A percentile compares a stretch with the other conserved stretches of the same genome.
Evolutionary conservation across 1,139 yeast species (phyloP).

Genomic region (Yamadazyma blattariae): DNA sequence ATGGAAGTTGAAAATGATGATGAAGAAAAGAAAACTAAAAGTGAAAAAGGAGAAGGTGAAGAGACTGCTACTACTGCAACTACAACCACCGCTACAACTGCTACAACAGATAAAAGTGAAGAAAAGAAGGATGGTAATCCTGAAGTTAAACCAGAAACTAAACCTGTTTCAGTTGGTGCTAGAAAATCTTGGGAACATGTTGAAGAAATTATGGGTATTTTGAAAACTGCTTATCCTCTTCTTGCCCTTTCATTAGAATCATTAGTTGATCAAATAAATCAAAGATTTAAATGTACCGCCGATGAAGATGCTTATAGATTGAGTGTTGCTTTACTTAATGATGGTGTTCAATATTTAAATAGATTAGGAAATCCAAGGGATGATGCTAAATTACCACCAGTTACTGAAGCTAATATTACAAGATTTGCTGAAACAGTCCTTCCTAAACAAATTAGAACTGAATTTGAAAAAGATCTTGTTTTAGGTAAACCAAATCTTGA

Average conservation of each 20-base stretch:
- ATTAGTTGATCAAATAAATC: slow-evolving; percentile 90
- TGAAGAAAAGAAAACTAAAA: slow-evolving; percentile 2
- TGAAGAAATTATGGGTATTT: slow-evolving; percentile 90
- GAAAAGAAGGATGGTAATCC: slow-evolving; percentile 2
- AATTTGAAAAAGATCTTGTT: slow-evolving; percentile 90
- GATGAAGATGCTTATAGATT: slow-evolving; percentile 96
- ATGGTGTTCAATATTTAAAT: slow-evolving; percentile 86
- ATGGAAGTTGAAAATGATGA: slow-evolving; percentile 2
- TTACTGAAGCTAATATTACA: slow-evolving; percentile 86
- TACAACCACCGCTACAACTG: neutral
- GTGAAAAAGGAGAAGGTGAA: slow-evolving; percentile 2
- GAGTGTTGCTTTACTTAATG: slow-evolving; percentile 87
- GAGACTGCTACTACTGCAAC: neutral
- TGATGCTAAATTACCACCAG: slow-evolving; percentile 85
- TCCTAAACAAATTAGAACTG: slow-evolving; percentile 86
- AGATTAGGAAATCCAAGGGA: slow-evolving; percentile 83
- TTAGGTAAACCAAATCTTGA: slow-evolving; percentile 86
- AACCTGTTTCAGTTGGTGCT: slow-evolving; percentile 15
- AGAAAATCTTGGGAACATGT: slow-evolving; percentile 92
- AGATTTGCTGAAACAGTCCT: slow-evolving; percentile 91
- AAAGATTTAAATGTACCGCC: slow-evolving; percentile 88
- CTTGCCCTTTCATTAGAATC: slow-evolving; percentile 92
- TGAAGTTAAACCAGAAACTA: slow-evolving; percentile 5
- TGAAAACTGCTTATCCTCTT: slow-evolving; percentile 94
- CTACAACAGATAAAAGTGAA: neutral